A percentile compares a stretch with the other conserved stretches of the same genome.
phyloP scores from a whole-genome alignment of 306 rosid genomes.

The Citrullus mucosospermus region DNA sequence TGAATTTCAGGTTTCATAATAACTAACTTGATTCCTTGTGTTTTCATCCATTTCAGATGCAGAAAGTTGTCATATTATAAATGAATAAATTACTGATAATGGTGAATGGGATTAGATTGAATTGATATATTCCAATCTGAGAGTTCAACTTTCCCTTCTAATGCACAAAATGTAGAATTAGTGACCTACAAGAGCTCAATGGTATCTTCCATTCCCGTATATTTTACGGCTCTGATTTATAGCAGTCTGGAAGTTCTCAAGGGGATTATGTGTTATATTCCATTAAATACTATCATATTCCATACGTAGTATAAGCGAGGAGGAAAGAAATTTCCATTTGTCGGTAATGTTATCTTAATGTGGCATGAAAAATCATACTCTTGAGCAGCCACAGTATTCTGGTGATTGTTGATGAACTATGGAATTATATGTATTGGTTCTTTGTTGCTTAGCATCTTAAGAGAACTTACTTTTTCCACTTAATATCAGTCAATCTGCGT shows the following conservation, averaged over 20 bases:
- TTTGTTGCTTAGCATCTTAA: neutral
- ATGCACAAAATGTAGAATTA: neutral
- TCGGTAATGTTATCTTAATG: neutral
- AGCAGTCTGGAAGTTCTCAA: neutral
- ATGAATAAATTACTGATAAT: neutral
- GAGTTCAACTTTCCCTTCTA: neutral
- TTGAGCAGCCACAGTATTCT: neutral
- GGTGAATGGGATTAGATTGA: neutral
- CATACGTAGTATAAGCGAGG: neutral
- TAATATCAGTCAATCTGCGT: constrained; percentile 32
- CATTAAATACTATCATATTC: neutral
- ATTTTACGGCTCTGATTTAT: neutral
- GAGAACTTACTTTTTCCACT: constrained; percentile 16
- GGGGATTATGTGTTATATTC: neutral
- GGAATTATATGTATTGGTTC: neutral
- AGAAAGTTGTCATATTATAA: neutral
- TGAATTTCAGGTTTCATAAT: constrained; percentile 24
- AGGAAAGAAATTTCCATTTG: neutral
- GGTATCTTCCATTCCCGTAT: neutral
- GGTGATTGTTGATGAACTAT: neutral
- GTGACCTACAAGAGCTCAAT: neutral
- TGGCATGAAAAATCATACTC: neutral
- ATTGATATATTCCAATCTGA: neutral
- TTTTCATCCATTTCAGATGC: neutral
- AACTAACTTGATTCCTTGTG: constrained; percentile 7